Conservation (phyloP, 2,329 filamentous ascomycete genomes). For the Ascochyta viciae-villosae region DNA sequence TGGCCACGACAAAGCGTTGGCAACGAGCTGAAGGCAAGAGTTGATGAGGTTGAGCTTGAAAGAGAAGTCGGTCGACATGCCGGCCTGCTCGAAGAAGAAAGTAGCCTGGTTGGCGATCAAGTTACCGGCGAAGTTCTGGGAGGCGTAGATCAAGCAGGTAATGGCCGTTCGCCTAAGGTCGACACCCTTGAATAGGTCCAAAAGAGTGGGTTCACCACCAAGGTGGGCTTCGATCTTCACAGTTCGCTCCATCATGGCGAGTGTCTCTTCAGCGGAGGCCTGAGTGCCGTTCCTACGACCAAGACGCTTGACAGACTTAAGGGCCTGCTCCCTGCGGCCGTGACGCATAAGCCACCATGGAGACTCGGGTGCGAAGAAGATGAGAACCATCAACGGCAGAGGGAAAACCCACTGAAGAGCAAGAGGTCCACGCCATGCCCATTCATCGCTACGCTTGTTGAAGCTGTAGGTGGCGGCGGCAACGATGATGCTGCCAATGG, state of each 20-base stretch:
- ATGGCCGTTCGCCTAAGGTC: conserved; percentile 62
- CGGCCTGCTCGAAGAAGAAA: conserved; percentile 69
- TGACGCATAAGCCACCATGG: conserved; percentile 53
- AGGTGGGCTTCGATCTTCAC: conserved; percentile 59
- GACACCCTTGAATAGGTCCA: conserved; percentile 62
- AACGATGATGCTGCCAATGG: conserved; percentile 67
- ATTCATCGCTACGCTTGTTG: conserved; percentile 45
- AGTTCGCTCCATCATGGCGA: conserved; percentile 66
- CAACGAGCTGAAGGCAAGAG: conserved; percentile 65
- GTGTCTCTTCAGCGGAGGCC: conserved; percentile 51
- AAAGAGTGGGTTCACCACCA: conserved; percentile 54
- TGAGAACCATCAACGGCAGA: conserved; percentile 50
- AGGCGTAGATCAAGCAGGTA: conserved; percentile 63
- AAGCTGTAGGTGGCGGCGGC: conserved; percentile 63
- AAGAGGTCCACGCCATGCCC: conserved; percentile 33
- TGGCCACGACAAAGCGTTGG: conserved; percentile 71
- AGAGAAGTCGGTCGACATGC: conserved; percentile 61
- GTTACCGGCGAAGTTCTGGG: conserved; percentile 67
- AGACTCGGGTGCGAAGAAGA: conserved; percentile 53
- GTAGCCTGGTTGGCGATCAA: conserved; percentile 68
- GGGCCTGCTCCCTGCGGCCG: conserved; percentile 49
- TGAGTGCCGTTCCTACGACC: conserved; percentile 51
- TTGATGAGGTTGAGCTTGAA: conserved; percentile 70
- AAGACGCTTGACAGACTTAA: conserved; percentile 59
- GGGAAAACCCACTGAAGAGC: conserved; percentile 54